Percentiles rank a stretch among this genome's conserved stretches.
phyloP scores from a whole-genome alignment of 1,284 basidiomycete genomes.

The Blastosporella zonata region DNA sequence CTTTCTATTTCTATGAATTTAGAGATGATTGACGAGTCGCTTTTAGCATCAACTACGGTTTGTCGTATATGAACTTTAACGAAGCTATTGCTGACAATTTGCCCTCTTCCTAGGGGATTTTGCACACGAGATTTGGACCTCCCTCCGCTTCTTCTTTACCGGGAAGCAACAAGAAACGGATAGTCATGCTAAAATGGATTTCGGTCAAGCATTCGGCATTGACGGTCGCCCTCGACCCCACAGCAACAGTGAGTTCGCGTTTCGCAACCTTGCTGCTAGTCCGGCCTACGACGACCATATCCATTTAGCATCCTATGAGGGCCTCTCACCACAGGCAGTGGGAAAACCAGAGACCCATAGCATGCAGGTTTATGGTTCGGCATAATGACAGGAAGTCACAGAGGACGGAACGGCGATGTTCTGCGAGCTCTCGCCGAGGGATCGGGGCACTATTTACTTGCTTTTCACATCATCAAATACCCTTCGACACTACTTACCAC shows the following conservation, averaged over 20 bases:
- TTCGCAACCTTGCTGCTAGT: constrained; percentile 10
- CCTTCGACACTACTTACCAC: background rate
- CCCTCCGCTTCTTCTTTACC: constrained; percentile 59
- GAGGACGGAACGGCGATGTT: too few relatives aligned
- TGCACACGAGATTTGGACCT: constrained; percentile 56
- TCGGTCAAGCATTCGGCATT: constrained; percentile 31
- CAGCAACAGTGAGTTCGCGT: constrained; percentile 6
- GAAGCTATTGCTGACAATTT: constrained; percentile 7
- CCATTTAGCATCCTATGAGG: constrained; percentile 15
- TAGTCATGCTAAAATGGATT: constrained; percentile 25
- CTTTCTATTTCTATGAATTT: constrained; percentile 1
- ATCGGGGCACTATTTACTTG: too few relatives aligned
- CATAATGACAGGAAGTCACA: too few relatives aligned
- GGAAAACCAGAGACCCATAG: background rate
- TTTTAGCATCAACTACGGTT: constrained; percentile 69
- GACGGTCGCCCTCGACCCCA: background rate
- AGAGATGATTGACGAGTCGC: background rate
- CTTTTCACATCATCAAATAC: too few relatives aligned
- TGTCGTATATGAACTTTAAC: constrained; percentile 2
- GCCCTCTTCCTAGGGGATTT: constrained; percentile 52
- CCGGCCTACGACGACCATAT: constrained; percentile 21
- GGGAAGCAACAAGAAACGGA: constrained; percentile 46
- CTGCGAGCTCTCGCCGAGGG: too few relatives aligned
- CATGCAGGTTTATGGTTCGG: background rate
- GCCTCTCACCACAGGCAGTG: background rate